Base-by-base conservation (phyloP, 495 filamentous ascomycete species). In the Xylaria castorea region DNA sequence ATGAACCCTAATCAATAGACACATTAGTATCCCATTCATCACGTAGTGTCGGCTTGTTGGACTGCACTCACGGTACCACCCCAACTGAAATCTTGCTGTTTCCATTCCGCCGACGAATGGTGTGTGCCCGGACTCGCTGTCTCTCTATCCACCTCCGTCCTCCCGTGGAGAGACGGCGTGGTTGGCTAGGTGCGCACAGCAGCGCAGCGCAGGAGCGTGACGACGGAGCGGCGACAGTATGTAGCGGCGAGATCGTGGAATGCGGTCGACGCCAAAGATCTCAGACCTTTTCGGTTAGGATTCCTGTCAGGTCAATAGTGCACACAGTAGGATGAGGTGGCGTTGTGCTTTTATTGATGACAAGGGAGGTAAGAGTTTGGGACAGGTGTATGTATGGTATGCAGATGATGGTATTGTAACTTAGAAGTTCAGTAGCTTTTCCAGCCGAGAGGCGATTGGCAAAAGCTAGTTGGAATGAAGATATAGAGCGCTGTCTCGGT, bases 1-100 rank as follows among this genome's bases (percentile, higher is more conserved):
- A 98, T 87, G 78, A 95, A 89, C 77, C 94, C 94, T 97, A 75
- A 48, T 27, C 34, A 60, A 36, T 30, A 55, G 58, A 65, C 51
- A 77, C 68, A 81, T 80, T 71, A 79, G 70, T 58, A 69, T 66
- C 32, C 48, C 36, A 68, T 68, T 44, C 58, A 64, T 61, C 25
- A 68, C 22, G 50, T 18, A 46, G 51, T 51, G 60, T 46, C 42
- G 18, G 9, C 22, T 42, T 22, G 38, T 62, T 57, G 50, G 30
- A 30, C 38, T 67, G 20, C 16, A 82, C 83, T 76, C 78, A 86
- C 84, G 81, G 69, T 85, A 84, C 83, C 83, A 85, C 70, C 83
- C 83, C 60, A 85, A 66, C 70, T 83, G 80, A 67, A 85, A 85
- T 64, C 76, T 75, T 71, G 75, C 74, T 68, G 77, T 72, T 44